Conservation (phyloP, 768 basidiomycete species). For the Lyophyllum atratum region DNA sequence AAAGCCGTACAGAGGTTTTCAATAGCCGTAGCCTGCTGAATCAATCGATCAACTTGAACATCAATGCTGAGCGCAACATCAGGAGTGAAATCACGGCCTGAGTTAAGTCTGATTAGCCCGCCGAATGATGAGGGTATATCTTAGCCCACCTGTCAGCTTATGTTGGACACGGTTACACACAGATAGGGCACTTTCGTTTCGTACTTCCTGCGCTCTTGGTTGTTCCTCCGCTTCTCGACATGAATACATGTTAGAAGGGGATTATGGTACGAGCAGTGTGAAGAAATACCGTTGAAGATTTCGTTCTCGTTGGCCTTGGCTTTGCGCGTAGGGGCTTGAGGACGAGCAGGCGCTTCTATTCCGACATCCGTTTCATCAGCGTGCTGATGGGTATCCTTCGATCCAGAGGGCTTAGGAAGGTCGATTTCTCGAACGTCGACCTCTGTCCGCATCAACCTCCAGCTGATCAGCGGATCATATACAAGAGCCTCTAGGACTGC, state of each 20-base stretch:
- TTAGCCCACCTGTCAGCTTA: constrained; percentile 80
- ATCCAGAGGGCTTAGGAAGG: constrained; percentile 41
- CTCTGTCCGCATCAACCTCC: constrained; percentile 89
- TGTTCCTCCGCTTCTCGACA: constrained; percentile 46
- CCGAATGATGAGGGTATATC: neutral
- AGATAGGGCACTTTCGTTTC: constrained; percentile 86
- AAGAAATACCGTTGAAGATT: constrained; percentile 78
- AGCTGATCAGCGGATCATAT: constrained; percentile 97
- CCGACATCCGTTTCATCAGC: constrained; percentile 63
- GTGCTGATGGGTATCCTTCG: constrained; percentile 43
- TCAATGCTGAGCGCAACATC: constrained; percentile 71
- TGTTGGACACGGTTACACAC: constrained; percentile 95
- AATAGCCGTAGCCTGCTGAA: constrained; percentile 88
- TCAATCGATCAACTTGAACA: constrained; percentile 89
- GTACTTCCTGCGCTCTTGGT: constrained; percentile 76
- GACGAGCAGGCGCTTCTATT: constrained; percentile 67
- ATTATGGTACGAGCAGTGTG: neutral
- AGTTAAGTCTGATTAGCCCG: neutral
- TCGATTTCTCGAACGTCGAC: constrained; percentile 70
- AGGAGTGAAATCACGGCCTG: constrained; percentile 93
- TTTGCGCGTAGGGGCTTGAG: constrained; percentile 79
- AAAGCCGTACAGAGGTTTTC: constrained; percentile 98
- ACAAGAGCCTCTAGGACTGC: constrained; percentile 99
- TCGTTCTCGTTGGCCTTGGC: constrained; percentile 91
- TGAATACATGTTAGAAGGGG: neutral